Conservation (phyloP, 257 asterid species). For the Ilex aquifolium region DNA sequence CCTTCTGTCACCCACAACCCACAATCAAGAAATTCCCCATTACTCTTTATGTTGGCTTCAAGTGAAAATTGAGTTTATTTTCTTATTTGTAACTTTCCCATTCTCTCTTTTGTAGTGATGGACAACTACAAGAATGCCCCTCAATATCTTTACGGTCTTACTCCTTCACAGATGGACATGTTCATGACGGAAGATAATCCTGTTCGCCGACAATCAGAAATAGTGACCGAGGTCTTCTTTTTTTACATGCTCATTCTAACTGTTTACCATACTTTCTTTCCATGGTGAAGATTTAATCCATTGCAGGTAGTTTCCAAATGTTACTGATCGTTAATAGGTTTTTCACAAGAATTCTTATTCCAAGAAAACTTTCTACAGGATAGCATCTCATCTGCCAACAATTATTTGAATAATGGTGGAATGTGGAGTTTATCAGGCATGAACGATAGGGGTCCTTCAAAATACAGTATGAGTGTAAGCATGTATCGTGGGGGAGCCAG, state of each 20-base stretch:
- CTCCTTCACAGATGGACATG: conserved; percentile 89
- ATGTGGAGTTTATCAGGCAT: conserved; percentile 60
- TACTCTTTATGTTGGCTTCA: background rate
- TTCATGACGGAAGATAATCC: conserved; percentile 90
- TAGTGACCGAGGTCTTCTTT: conserved; percentile 62
- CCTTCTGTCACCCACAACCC: no score
- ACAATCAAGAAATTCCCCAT: background rate
- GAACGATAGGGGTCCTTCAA: conserved; percentile 51
- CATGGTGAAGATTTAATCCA: background rate
- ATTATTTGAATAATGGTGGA: conserved; percentile 70
- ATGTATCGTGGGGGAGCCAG: conserved; percentile 82
- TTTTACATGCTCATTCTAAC: conserved; percentile 2
- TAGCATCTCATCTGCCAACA: conserved; percentile 61
- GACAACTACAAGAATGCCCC: conserved; percentile 76
- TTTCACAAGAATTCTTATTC: background rate
- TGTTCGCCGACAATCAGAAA: conserved; percentile 55
- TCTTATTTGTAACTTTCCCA: conserved; percentile 4
- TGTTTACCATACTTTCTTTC: background rate
- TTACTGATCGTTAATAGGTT: background rate
- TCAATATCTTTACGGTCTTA: conserved; percentile 76
- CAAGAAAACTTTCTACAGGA: conserved; percentile 41
- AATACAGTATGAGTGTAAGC: conserved; percentile 65
- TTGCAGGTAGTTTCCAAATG: background rate
- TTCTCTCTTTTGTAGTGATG: conserved; percentile 53
- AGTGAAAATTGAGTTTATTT: background rate